Base-by-base conservation (phyloP, 2,329 filamentous ascomycete genomes). In the Hymenoscyphus occultus region DNA sequence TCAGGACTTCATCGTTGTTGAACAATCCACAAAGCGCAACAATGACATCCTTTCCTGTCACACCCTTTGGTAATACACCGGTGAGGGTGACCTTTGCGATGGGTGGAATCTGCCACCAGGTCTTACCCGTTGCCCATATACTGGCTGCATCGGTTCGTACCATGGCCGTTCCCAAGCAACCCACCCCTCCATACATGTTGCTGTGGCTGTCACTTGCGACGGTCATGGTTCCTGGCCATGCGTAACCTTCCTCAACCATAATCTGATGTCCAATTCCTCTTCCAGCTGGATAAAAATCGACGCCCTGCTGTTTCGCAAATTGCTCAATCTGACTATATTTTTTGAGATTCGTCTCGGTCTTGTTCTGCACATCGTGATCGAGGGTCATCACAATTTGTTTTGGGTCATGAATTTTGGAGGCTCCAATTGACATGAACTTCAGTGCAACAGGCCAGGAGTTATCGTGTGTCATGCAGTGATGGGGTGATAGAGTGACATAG, bases 21-120 rank as follows among this genome's bases (percentile, higher is more conserved):
- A 98, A 96, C 0, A 97, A 79, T 0, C 90, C 91, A 71, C 92
- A 96, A 0, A 98, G 83, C 0, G 92, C 91, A 32, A 97, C 85
- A 70, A 98, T 98, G 13, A 97, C 90, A 76, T 98, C 95, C 78
- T 99, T 98, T 39, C 93, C 94, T 0, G 90, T 92, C 0, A 97
- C 93, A 12, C 93, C 93, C 0, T 81, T 79, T 0, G 92, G 93
- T 6, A 97, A 80, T 0, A 85, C 77, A 6, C 93, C 93, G 0
- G 84, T 91, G 12, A 98, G 82, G 0, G 85, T 93, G 31, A 97
- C 85, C 77, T 90, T 89, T 0, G 90, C 91, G 35, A 96, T 85
- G 0, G 92, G 92, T 0, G 94, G 94, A 31, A 95, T 84, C 78
- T 96, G 91, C 87, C 87, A 96, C 93, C 93, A 97, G 0, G 90